Conservation (phyloP, 192 early-diverging fungal genomes). For the Mortierella antarctica region DNA sequence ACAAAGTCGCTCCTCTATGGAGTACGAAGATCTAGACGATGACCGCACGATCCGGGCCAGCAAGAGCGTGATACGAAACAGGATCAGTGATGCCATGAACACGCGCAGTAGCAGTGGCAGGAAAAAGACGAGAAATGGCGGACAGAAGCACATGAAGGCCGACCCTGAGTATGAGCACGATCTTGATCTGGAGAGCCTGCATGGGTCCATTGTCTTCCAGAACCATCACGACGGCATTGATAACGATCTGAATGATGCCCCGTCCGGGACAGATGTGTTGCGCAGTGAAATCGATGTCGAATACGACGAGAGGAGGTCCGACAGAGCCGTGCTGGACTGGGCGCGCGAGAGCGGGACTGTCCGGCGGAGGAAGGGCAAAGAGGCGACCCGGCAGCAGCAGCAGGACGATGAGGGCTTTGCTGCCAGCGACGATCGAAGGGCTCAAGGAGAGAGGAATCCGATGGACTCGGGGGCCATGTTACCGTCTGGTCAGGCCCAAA, state of each 20-base stretch:
- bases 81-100: conserved; percentile 12
- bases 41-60: conserved; percentile 45
- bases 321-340: conserved; percentile 2
- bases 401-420: conserved; percentile 2
- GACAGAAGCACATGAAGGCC: too few species aligned
- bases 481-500: neutral
- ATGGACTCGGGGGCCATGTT: neutral
- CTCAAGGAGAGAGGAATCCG: too few species aligned
- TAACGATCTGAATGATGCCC: neutral
- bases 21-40: conserved; percentile 28
- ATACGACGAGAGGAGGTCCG: neutral
- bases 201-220: conserved; percentile 48
- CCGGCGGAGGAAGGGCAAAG: conserved; percentile 12
- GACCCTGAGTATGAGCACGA: conserved; percentile 20
- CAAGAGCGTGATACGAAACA: conserved; percentile 20
- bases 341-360: conserved; percentile 7
- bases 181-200: conserved; percentile 44
- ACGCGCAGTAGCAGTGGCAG: neutral
- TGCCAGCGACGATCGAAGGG: neutral
- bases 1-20: neutral
- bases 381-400: neutral
- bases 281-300: too few species aligned
- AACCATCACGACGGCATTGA: neutral
- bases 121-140: neutral
- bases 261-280: too few species aligned